phyloP scores from a whole-genome alignment of 768 basidiomycete genomes.

The Mycena sanguinolenta region DNA sequence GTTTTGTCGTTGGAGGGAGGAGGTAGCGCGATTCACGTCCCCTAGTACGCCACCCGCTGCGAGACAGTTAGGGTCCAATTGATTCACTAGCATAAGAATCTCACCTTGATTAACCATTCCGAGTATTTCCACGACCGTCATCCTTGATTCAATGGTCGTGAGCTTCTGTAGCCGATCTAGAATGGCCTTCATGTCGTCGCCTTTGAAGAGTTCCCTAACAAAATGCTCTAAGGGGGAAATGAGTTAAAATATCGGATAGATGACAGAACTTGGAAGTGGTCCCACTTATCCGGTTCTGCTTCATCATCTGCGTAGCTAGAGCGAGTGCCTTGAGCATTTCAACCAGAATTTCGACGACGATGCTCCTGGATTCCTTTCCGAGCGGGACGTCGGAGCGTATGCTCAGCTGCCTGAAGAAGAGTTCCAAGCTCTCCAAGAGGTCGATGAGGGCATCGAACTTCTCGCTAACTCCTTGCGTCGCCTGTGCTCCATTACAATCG shows the following conservation, averaged over 20 bases:
- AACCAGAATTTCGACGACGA: constrained; percentile 1
- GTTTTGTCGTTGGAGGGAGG: not conserved
- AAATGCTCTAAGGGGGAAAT: constrained; percentile 1
- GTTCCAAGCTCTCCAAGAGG: no score
- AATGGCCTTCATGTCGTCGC: not conserved
- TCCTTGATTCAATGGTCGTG: constrained; percentile 3
- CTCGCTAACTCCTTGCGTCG: not conserved
- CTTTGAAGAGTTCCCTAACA: not conserved
- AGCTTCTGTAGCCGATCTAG: not conserved
- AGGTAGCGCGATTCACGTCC: not conserved
- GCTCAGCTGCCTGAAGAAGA: constrained; percentile 1
- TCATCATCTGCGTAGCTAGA: constrained; percentile 7
- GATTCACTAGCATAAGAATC: not conserved
- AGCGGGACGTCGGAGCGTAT: constrained; percentile 2
- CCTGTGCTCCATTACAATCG: not conserved
- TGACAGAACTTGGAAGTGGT: not conserved
- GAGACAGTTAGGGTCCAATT: not conserved
- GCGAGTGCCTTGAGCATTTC: constrained; percentile 1
- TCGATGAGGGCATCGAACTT: constrained; percentile 2
- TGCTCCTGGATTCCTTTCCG: constrained; percentile 6
- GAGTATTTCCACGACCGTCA: constrained; percentile 8
- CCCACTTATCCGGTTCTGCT: constrained; percentile 3
- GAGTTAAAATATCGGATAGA: not conserved
- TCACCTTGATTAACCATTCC: no score
- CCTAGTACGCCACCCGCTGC: not conserved